Base-by-base conservation (phyloP, 202 grass and related monocot species). In the Thinopyrum obtusiflorum region DNA sequence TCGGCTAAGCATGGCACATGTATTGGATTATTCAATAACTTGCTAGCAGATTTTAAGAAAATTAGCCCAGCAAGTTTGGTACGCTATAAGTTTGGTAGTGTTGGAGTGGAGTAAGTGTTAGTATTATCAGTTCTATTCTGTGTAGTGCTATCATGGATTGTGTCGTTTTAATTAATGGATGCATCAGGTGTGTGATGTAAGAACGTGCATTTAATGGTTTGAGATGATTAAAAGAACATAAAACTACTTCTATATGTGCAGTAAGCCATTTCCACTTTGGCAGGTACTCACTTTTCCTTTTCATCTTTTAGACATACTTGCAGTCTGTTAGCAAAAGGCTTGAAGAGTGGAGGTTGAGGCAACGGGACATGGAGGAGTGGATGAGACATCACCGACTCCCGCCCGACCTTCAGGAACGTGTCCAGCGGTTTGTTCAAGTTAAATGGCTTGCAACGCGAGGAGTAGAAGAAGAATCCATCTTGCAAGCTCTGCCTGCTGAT, bases 321-420 rank as follows among this genome's bases (percentile, higher is more conserved):
- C 96, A 95, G 20, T 98, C 96, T 80, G 84, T 94, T 23, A 98
- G 79, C 85, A 93, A 87, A 88, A 92, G 91, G 80, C 86, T 95
- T 11, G 95, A 98, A 80, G 91, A 95, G 80, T 98, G 96, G 93
- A 90, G 96, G 63, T 44, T 98, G 81, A 86, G 86, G 61, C 93
- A 92, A 84, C 90, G 93, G 64, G 96, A 98, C 86, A 92, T 89
- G 57, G 96, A 95, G 25, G 93, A 98, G 79, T 98, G 96, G 96
- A 98, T 98, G 93, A 82, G 84, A 47, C 95, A 95, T 80, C 95
- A 93, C 74, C 95, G 95, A 11, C 87, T 98, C 24, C 95, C 93
- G 20, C 37, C 55, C 11, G 7, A 92, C 28, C 83, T 98, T 40
- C 93, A 93, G 39, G 90, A 93, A 25, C 95, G 93, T 23, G 96